Evolutionary conservation across 2,329 filamentous ascomycete species (phyloP).

Genomic region (Aureobasidium musti): DNA sequence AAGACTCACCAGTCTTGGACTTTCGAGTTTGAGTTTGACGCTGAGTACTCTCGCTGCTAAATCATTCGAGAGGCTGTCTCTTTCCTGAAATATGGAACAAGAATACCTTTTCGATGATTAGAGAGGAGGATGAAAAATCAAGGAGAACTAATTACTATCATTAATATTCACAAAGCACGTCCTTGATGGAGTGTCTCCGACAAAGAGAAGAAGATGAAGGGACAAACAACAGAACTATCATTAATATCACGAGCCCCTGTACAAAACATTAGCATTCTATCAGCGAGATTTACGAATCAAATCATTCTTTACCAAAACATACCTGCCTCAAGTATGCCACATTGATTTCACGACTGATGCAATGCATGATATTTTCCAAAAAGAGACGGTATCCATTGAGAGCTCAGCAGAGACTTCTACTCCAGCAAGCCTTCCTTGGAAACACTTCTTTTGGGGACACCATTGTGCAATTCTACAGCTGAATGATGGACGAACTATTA

Average conservation of each 20-base stretch:
- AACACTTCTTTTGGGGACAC: no score
- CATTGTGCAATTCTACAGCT: no score
- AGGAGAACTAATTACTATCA: not conserved
- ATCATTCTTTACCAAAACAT: not conserved
- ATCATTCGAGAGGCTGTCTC: not conserved
- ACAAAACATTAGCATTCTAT: not conserved
- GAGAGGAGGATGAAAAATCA: not conserved
- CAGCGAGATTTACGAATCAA: not conserved
- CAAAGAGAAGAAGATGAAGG: no score
- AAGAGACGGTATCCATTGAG: no score
- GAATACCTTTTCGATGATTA: not conserved
- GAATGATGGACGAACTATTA: no score
- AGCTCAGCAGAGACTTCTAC: no score
- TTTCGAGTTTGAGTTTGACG: constrained; percentile 22
- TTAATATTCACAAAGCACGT: constrained; percentile 2
- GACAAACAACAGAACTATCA: not conserved
- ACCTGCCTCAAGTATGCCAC: not conserved
- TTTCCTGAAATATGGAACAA: not conserved
- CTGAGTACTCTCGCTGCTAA: not conserved
- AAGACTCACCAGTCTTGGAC: constrained; percentile 27
- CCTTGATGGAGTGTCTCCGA: not conserved
- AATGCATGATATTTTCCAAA: no score
- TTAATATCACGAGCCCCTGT: not conserved
- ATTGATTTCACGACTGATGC: no score
- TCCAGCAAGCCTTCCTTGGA: no score